Conservation (phyloP, 1,284 basidiomycete genomes). For the Lignosus rhinocerotis region DNA sequence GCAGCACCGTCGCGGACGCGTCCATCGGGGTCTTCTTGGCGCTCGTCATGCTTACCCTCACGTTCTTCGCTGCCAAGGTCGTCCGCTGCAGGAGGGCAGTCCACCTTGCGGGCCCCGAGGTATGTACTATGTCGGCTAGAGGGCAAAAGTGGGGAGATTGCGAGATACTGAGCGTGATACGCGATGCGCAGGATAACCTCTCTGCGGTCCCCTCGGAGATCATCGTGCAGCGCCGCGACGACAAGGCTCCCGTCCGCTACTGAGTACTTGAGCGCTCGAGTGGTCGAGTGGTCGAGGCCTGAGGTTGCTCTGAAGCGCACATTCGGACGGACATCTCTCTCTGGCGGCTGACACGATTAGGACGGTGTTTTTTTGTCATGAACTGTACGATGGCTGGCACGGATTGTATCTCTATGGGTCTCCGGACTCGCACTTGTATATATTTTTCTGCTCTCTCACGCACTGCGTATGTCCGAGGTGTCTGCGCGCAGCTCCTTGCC, state of each 20-base stretch:
- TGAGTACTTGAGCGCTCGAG: background rate
- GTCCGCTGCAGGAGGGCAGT: conserved; percentile 43
- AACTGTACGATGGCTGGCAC: background rate
- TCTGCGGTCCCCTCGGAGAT: conserved; percentile 15
- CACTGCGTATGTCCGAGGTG: too few species aligned
- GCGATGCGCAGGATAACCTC: conserved; percentile 11
- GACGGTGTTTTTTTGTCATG: background rate
- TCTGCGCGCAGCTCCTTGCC: too few species aligned
- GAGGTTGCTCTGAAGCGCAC: background rate
- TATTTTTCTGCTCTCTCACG: background rate
- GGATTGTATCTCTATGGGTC: background rate
- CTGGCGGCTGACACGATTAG: background rate
- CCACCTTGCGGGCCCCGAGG: conserved; percentile 58
- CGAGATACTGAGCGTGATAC: background rate
- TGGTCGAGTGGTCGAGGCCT: background rate
- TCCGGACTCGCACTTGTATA: background rate
- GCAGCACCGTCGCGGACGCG: conserved; percentile 43
- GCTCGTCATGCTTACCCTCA: conserved; percentile 45
- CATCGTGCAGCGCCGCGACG: background rate
- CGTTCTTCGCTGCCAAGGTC: conserved; percentile 37
- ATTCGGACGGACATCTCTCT: background rate
- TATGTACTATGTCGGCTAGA: conserved; percentile 27
- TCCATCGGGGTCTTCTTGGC: conserved; percentile 43
- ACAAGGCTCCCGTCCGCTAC: conserved; percentile 15
- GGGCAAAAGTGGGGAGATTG: background rate